Evolutionary conservation across 2,329 filamentous ascomycete genomes (phyloP).

Genomic region (Fusarium zealandicum): DNA sequence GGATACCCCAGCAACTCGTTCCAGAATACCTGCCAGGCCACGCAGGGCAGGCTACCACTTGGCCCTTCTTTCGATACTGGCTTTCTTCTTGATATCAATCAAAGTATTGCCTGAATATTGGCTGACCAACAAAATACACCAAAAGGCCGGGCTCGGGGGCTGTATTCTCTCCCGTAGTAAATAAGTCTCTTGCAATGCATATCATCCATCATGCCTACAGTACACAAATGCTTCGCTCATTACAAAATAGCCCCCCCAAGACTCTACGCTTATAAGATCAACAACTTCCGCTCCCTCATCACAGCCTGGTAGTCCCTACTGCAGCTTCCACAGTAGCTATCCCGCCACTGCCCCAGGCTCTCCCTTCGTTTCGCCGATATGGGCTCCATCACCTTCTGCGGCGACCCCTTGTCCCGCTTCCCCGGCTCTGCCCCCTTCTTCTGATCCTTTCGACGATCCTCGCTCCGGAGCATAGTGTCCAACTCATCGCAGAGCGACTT

Average conservation of each 20-base stretch:
- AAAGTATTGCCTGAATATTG: neutral
- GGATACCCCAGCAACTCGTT: too few species aligned
- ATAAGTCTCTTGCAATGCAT: neutral
- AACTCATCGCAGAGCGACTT: slow-evolving; percentile 75
- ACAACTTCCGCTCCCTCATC: slow-evolving; percentile 44
- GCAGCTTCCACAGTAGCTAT: slow-evolving; percentile 65
- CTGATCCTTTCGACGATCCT: slow-evolving; percentile 22
- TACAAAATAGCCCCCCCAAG: neutral
- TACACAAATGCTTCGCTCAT: neutral
- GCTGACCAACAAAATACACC: slow-evolving; percentile 2
- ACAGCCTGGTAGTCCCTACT: slow-evolving; percentile 51
- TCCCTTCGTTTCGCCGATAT: slow-evolving; percentile 44
- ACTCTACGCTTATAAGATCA: slow-evolving; percentile 23
- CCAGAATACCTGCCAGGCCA: too few species aligned
- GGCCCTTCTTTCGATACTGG: too few species aligned
- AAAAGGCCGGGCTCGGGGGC: slow-evolving; percentile 5
- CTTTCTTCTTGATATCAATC: too few species aligned
- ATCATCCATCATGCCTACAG: neutral
- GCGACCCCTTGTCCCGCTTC: slow-evolving; percentile 31
- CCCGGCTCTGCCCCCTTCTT: slow-evolving; percentile 24
- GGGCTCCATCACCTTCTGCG: slow-evolving; percentile 45
- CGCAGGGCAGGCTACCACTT: too few species aligned
- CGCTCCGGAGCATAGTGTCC: slow-evolving; percentile 51
- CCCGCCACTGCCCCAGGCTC: slow-evolving; percentile 57
- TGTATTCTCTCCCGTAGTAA: slow-evolving; percentile 14